Conservation (phyloP, 2,329 filamentous ascomycete genomes). For the Aspergillus vadensis region DNA sequence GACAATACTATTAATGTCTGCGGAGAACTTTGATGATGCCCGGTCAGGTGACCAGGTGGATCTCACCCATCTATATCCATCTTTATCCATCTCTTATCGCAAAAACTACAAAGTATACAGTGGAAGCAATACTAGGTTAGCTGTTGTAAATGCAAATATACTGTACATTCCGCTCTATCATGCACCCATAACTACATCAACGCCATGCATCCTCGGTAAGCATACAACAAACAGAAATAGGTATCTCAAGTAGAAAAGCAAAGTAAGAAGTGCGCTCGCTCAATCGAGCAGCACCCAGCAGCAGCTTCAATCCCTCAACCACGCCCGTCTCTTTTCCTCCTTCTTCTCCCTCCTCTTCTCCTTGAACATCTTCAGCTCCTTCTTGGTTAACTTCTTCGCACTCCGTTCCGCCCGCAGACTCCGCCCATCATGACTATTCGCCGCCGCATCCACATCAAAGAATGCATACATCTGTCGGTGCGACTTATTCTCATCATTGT, state of each 20-base stretch:
- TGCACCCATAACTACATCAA: conserved; percentile 18
- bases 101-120: not conserved
- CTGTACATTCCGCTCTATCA: conserved; percentile 12
- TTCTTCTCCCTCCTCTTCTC: conserved; percentile 87
- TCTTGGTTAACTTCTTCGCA: conserved; percentile 78
- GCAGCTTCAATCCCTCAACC: conserved; percentile 73
- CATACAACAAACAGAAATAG: conserved; percentile 18
- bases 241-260: conserved; percentile 21
- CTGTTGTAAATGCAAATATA: not conserved
- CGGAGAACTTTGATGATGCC: conserved; percentile 13
- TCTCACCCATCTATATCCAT: not conserved
- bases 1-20: not conserved
- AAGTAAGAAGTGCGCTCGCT: not conserved
- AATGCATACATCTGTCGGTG: conserved; percentile 87
- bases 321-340: conserved; percentile 90
- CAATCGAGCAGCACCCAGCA: not conserved
- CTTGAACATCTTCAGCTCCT: conserved; percentile 87
- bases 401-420: conserved; percentile 90
- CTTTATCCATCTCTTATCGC: not conserved
- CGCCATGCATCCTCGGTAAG: not conserved
- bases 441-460: conserved; percentile 93
- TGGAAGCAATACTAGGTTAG: too few relatives aligned
- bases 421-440: conserved; percentile 84
- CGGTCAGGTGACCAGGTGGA: conserved; percentile 17
- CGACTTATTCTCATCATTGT: conserved; percentile 86